Evolutionary conservation across 2,329 filamentous ascomycete species (phyloP), one percentile per base, ranked within the genome.

Genomic region (Alternaria ventricosa): DNA sequence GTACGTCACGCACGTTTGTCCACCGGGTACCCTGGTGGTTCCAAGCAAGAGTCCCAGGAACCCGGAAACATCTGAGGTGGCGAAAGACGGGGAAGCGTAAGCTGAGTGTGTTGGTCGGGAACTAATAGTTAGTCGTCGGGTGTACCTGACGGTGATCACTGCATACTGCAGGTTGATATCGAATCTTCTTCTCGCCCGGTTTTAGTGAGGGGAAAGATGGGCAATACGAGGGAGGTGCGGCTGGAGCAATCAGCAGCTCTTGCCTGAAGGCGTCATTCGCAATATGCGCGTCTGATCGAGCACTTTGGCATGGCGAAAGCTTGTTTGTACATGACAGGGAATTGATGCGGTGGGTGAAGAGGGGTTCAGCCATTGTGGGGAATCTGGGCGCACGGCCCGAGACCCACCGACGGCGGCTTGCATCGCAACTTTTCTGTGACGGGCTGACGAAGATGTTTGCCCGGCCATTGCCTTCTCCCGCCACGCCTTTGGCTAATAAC

Each of bases 371-470:
- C 46, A 49, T 51, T 55, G 56, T 27, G 44, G 44, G 56, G 43
- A 30, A 12, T 18, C 43, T 22, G 20, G 10, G 33, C 13, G 59
- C 54, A 53, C 66, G 59, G 64, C 59, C 64, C 61, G 57, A 63
- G 44, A 50, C 62, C 60, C 46, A 57, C 53, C 49, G 54, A 41
- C 56, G 47, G 53, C 57, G 50, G 54, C 30, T 58, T 50, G 55
- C 59, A 54, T 67, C 45, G 44, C 65, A 70, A 67, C 65, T 69
- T 72, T 67, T 62, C 55, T 65, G 49, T 43, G 20, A 53, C 61
- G 56, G 15, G 28, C 46, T 3, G 25, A 60, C 25, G 44, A 58
- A 56, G 11, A 27, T 22, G 57, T 33, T 45, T 33, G 49, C 54
- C 23, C 53, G 30, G 61, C 64, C 64, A 66, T 67, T 68, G 63